Conservation (phyloP, 768 basidiomycete genomes). For the Kwoniella bestiolae region DNA sequence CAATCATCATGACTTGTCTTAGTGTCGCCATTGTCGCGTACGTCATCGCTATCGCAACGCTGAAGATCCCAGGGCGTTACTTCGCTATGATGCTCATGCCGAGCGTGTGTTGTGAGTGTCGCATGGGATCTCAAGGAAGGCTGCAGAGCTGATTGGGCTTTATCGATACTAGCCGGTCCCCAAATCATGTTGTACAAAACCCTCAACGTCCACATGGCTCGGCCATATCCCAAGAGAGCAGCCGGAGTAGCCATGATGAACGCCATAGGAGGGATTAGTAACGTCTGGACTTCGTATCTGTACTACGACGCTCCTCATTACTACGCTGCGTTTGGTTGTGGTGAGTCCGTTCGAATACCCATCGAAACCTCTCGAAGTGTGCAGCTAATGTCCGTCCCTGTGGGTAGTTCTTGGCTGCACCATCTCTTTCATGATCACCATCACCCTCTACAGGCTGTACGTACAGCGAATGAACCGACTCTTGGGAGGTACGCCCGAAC, state of each 20-base stretch:
- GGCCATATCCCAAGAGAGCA: slow-evolving; percentile 49
- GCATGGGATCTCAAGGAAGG: not conserved
- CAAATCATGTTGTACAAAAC: slow-evolving; percentile 51
- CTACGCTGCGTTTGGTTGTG: slow-evolving; percentile 38
- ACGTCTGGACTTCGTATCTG: slow-evolving; percentile 39
- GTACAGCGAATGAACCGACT: slow-evolving; percentile 38
- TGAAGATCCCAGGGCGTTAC: slow-evolving; percentile 35
- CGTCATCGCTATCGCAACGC: slow-evolving; percentile 37
- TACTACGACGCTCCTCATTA: slow-evolving; percentile 37
- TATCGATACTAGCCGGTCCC: slow-evolving; percentile 36
- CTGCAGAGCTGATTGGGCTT: not conserved
- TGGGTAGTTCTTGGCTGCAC: slow-evolving; percentile 30
- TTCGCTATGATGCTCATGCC: slow-evolving; percentile 47
- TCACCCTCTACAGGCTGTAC: slow-evolving; percentile 46
- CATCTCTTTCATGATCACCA: slow-evolving; percentile 29
- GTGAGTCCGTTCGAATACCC: slow-evolving; percentile 18
- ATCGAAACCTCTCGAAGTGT: too few relatives aligned
- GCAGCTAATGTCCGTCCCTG: not conserved
- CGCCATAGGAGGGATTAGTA: slow-evolving; percentile 41
- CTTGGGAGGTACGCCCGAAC: slow-evolving; percentile 30
- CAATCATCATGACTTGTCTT: slow-evolving; percentile 33
- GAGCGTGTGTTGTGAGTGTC: slow-evolving; percentile 18
- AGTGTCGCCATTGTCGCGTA: slow-evolving; percentile 29
- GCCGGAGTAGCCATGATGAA: slow-evolving; percentile 48
- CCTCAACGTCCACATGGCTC: slow-evolving; percentile 44